Percentiles rank a stretch among this genome's conserved stretches.
Evolutionary conservation across 1,284 basidiomycete species (phyloP).

Genomic region (Abortiporus biennis): DNA sequence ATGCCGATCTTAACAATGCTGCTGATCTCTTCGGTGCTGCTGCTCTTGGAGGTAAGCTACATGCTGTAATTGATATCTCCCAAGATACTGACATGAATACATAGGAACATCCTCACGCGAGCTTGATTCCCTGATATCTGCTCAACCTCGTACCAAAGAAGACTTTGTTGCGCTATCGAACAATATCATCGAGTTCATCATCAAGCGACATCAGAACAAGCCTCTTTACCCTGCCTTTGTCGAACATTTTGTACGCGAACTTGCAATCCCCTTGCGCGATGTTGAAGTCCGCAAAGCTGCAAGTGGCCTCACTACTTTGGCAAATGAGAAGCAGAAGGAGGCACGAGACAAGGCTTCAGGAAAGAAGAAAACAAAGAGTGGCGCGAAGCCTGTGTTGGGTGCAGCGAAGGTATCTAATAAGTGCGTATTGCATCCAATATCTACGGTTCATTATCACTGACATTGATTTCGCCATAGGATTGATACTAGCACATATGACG

Average conservation of each 20-base stretch:
- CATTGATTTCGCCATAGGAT: conserved; percentile 35
- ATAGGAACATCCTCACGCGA: conserved; percentile 62
- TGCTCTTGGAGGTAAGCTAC: conserved; percentile 52
- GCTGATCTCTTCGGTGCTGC: conserved; percentile 74
- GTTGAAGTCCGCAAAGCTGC: conserved; percentile 87
- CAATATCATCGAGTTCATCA: conserved; percentile 65
- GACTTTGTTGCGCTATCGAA: conserved; percentile 75
- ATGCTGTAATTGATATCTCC: background rate
- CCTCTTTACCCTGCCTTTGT: conserved; percentile 79
- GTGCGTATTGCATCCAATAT: conserved; percentile 34
- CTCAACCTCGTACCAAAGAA: conserved; percentile 78
- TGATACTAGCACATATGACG: conserved; percentile 79
- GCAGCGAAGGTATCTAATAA: conserved; percentile 58
- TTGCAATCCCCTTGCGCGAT: conserved; percentile 74
- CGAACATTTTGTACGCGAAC: conserved; percentile 72
- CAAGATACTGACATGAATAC: background rate
- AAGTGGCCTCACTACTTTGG: conserved; percentile 73
- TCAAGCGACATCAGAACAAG: conserved; percentile 74
- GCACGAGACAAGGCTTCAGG: conserved; percentile 79
- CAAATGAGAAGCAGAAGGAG: conserved; percentile 93
- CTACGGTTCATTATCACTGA: background rate
- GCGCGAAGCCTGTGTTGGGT: conserved; percentile 70
- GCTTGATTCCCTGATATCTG: conserved; percentile 63
- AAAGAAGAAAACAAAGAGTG: conserved; percentile 80
- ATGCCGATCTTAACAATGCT: conserved; percentile 80